Evolutionary conservation across 108 stramenopile species (phyloP).

Genomic region (Nannochloropsis gaditana): DNA sequence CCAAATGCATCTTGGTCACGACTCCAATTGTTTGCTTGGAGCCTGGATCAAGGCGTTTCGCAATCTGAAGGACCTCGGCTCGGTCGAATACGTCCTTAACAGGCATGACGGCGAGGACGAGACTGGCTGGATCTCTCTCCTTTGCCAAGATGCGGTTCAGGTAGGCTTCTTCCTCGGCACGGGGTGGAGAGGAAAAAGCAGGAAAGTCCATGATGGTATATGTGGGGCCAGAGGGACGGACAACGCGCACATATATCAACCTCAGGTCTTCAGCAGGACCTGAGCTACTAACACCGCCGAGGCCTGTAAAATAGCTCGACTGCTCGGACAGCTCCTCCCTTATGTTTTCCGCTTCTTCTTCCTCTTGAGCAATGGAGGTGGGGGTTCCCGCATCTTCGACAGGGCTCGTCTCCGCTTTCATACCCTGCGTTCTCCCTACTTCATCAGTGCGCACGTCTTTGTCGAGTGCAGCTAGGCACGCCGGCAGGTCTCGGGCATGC

Average conservation of each 20-base stretch:
- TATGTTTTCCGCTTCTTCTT: background rate
- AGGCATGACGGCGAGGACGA: conserved; percentile 7
- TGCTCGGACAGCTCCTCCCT: background rate
- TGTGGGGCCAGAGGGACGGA: background rate
- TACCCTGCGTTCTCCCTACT: too few relatives aligned
- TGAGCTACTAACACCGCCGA: background rate
- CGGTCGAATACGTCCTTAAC: conserved; percentile 14
- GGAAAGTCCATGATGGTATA: conserved; percentile 5
- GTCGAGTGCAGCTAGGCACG: background rate
- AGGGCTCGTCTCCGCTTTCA: background rate
- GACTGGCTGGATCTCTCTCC: background rate
- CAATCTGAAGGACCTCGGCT: background rate
- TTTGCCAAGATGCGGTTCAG: background rate
- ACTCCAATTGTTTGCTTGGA: conserved; percentile 6
- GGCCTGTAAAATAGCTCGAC: too few relatives aligned
- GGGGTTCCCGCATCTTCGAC: background rate
- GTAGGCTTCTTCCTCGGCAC: background rate
- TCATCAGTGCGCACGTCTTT: background rate
- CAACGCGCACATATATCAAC: conserved; percentile 12
- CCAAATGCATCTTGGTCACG: conserved; percentile 10
- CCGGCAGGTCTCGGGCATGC: background rate
- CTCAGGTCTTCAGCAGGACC: background rate
- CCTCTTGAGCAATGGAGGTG: background rate
- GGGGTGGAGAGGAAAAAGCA: background rate
- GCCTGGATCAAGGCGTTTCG: background rate